phyloP scores from a whole-genome alignment of 2,329 filamentous ascomycete genomes.

The Pyrenophora graminea region DNA sequence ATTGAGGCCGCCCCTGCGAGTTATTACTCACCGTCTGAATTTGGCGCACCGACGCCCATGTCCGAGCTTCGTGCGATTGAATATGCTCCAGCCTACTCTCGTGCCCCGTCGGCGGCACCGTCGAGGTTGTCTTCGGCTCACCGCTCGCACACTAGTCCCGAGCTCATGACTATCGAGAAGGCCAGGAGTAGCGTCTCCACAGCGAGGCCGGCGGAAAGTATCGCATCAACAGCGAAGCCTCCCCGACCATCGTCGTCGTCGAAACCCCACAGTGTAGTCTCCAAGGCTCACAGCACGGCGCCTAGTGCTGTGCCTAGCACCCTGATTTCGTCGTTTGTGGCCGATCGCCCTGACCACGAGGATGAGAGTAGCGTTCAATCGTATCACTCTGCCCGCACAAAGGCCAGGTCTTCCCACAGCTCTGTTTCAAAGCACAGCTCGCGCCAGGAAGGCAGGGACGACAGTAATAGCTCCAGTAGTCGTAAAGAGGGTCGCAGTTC shows the following conservation, averaged over 20 bases:
- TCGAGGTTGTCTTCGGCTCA: conserved; percentile 30
- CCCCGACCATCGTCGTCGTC: conserved; percentile 4
- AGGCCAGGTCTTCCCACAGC: conserved; percentile 37
- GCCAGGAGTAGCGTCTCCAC: conserved; percentile 25
- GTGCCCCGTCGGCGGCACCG: conserved; percentile 31
- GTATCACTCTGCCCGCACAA: conserved; percentile 41
- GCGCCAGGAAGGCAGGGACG: conserved; percentile 19
- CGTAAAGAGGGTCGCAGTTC: conserved; percentile 26
- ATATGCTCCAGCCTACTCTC: conserved; percentile 42
- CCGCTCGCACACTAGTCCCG: conserved; percentile 39
- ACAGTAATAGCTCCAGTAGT: conserved; percentile 17
- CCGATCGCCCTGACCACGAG: conserved; percentile 35
- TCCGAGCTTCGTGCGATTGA: conserved; percentile 35
- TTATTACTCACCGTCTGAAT: conserved; percentile 42
- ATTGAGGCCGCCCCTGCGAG: conserved; percentile 48
- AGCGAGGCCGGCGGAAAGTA: conserved; percentile 19
- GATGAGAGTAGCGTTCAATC: conserved; percentile 41
- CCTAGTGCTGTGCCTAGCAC: conserved; percentile 31
- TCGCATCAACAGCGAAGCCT: conserved; percentile 12
- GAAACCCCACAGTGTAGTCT: conserved; percentile 17
- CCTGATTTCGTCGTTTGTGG: conserved; percentile 45
- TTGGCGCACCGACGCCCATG: conserved; percentile 32
- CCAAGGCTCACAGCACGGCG: conserved; percentile 8
- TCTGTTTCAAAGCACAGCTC: conserved; percentile 35
- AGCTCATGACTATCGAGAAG: conserved; percentile 30